Conservation (phyloP, 495 filamentous ascomycete genomes). For the Copromyces sp. region DNA sequence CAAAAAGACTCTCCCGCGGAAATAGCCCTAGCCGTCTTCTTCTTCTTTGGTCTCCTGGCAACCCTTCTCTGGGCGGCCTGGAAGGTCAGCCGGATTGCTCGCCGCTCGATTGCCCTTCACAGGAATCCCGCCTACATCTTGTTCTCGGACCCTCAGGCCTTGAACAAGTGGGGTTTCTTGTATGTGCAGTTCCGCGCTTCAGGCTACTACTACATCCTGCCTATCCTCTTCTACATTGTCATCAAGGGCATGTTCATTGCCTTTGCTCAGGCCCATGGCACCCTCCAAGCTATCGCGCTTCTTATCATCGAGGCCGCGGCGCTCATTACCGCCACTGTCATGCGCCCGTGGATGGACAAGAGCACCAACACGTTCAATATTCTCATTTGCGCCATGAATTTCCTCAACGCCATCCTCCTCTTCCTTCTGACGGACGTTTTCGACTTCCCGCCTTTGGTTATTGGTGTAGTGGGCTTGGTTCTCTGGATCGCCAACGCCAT, state of each 20-base stretch:
- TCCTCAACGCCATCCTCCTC: conserved; percentile 80
- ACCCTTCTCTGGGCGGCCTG: conserved; percentile 80
- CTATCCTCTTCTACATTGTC: conserved; percentile 66
- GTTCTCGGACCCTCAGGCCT: conserved; percentile 81
- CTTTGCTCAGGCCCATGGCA: conserved; percentile 62
- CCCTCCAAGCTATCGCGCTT: conserved; percentile 73
- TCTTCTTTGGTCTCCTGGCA: conserved; percentile 68
- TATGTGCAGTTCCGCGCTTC: conserved; percentile 97
- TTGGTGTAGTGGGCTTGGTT: conserved; percentile 86
- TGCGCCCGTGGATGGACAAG: conserved; percentile 98
- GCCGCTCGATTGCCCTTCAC: conserved; percentile 81
- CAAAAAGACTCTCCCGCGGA: conserved; percentile 76
- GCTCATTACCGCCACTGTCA: conserved; percentile 65
- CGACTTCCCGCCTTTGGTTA: conserved; percentile 74
- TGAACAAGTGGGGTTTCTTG: conserved; percentile 98
- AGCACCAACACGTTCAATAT: conserved; percentile 98
- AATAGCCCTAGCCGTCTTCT: conserved; percentile 80
- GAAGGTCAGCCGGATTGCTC: conserved; percentile 84
- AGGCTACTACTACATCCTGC: conserved; percentile 93
- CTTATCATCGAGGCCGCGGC: conserved; percentile 76
- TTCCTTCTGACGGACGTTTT: conserved; percentile 78
- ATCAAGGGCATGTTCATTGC: conserved; percentile 89
- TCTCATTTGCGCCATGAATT: conserved; percentile 79
- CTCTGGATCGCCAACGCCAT: conserved; percentile 88
- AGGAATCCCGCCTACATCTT: conserved; percentile 96